These are phyloP conservation scores for Gossypium ekmanianum DNA, from an alignment of 345 rosid species.

Conservation along the genomic window DNA sequence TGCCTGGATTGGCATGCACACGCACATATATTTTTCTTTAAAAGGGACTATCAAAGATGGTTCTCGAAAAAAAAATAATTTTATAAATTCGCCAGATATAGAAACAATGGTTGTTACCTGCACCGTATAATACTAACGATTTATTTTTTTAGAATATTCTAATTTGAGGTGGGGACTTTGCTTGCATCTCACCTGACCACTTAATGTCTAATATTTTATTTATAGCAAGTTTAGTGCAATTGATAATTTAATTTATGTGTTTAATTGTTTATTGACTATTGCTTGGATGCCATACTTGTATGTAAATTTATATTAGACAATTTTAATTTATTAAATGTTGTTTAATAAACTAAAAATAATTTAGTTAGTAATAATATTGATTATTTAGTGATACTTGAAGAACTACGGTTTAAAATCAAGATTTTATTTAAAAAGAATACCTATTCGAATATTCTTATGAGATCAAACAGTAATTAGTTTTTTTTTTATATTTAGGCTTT, in stretches of 20 bases:
- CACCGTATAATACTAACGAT: neutral
- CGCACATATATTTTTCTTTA: no score
- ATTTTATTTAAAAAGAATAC: rapidly evolving
- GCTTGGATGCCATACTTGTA: no score
- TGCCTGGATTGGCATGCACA: neutral
- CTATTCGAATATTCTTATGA: no score
- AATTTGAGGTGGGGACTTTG: neutral
- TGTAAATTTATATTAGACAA: no score
- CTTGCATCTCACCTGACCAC: neutral
- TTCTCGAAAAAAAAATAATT: no score
- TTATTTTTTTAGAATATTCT: neutral
- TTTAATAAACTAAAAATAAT: no score
- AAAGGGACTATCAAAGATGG: neutral
- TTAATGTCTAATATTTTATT: neutral
- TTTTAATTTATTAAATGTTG: no score
- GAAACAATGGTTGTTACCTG: neutral
- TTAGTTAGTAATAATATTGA: no score
- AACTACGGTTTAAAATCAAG: rapidly evolving
- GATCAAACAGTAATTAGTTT: no score
- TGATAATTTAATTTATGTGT: neutral
- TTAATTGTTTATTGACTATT: no score
- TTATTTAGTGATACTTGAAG: no score
- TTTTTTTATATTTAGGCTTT: no score
- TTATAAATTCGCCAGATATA: neutral
- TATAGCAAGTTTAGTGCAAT: neutral